Evolutionary conservation across 2,329 filamentous ascomycete species (phyloP), one percentile per base, ranked within the genome.

Genomic region (Mycogone perniciosa): DNA sequence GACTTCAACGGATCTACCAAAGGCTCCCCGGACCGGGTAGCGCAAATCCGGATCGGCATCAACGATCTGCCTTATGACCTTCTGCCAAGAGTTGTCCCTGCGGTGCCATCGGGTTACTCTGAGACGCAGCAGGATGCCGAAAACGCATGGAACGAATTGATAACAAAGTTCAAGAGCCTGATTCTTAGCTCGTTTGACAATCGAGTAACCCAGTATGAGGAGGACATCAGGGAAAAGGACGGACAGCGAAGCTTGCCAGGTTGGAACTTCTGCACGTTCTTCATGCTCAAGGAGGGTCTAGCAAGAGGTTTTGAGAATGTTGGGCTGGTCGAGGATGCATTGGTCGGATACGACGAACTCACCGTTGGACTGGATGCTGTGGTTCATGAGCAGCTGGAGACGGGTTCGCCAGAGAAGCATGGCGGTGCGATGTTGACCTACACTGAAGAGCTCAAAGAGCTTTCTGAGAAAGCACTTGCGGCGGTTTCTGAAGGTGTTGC

Each of bases 231-330:
- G 56, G 93, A 96, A 67, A 93, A 91, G 63, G 92, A 97, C 60
- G 81, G 85, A 0, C 91, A 97, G 66, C 80, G 92, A 43, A 84
- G 76, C 33, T 71, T 99, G 13, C 93, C 93, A 0, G 93, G 93
- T 0, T 99, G 93, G 93, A 99, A 99, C 64, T 99, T 99, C 65
- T 97, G 93, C 69, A 99, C 93, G 0, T 99, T 99, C 66, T 99
- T 99, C 66, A 91, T 99, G 11, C 76, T 99, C 7, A 99, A 99
- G 63, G 93, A 99, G 67, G 93, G 93, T 0, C 73, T 99, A 34
- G 92, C 93, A 1, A 81, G 89, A 58, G 95, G 92, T 0, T 96
- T 99, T 59, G 95, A 99, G 67, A 97, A 89, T 64, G 91, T 97
- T 3, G 95, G 95, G 1, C 75, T 99, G 7, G 89, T 96, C 7